phyloP scores from a whole-genome alignment of 2,329 filamentous ascomycete species.

The Botryotinia convoluta region DNA sequence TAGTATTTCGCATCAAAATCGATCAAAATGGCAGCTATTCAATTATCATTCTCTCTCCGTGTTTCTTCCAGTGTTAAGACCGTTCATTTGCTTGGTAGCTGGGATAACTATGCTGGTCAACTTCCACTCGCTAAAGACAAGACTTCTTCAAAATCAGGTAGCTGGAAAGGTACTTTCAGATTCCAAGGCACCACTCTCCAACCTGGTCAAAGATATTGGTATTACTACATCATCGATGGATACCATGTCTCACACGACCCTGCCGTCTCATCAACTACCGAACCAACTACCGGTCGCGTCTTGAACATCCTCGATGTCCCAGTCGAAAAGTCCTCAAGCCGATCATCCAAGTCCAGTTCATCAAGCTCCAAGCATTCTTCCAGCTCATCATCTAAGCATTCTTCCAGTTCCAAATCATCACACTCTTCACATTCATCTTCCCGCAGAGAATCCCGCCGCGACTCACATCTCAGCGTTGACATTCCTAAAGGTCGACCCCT shows the following conservation, averaged over 20 bases:
- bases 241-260: slow-evolving; percentile 98
- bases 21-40: slow-evolving; percentile 78
- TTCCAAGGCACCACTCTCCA: slow-evolving; percentile 86
- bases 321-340: slow-evolving; percentile 47
- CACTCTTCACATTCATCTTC: slow-evolving; percentile 45
- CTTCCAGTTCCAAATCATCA: slow-evolving; percentile 35
- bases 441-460: slow-evolving; percentile 42
- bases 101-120: slow-evolving; percentile 95
- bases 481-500: slow-evolving; percentile 86
- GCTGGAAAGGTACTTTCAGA: slow-evolving; percentile 95
- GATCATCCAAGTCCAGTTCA: slow-evolving; percentile 44
- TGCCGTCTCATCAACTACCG: slow-evolving; percentile 80
- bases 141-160: slow-evolving; percentile 77
- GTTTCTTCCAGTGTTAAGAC: slow-evolving; percentile 96
- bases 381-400: slow-evolving; percentile 36
- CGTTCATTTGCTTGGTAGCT: slow-evolving; percentile 94
- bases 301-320: slow-evolving; percentile 97
- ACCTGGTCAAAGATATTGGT: slow-evolving; percentile 95
- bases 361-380: slow-evolving; percentile 42
- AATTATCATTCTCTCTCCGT: slow-evolving; percentile 93
- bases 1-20: slow-evolving; percentile 41
- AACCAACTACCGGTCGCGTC: slow-evolving; percentile 95
- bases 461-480: slow-evolving; percentile 55
- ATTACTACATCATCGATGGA: slow-evolving; percentile 99
- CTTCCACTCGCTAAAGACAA: slow-evolving; percentile 91